Evolutionary conservation across 2,329 filamentous ascomycete species (phyloP).

Genomic region (Trichoderma oligosporum): DNA sequence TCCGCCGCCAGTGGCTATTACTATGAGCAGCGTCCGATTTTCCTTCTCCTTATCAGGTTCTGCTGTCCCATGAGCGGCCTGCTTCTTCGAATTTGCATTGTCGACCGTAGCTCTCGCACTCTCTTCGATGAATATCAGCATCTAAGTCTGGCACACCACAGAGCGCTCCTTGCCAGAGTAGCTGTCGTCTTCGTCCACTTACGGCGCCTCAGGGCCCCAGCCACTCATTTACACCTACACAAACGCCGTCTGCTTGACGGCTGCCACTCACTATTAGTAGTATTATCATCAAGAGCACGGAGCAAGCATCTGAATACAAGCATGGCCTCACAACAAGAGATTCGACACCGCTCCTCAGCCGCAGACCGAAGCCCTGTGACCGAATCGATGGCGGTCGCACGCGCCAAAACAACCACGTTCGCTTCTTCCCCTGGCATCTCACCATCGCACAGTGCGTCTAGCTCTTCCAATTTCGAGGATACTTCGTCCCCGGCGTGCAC

Average conservation of each 20-base stretch:
- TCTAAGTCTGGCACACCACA: slow-evolving; percentile 38
- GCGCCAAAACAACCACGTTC: slow-evolving; percentile 27
- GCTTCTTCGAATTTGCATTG: slow-evolving; percentile 46
- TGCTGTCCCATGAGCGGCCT: slow-evolving; percentile 44
- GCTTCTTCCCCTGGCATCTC: slow-evolving; percentile 23
- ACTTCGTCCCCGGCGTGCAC: background rate
- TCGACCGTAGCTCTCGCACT: slow-evolving; percentile 44
- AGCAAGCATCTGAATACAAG: slow-evolving; percentile 28
- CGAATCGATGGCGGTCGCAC: slow-evolving; percentile 21
- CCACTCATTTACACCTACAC: slow-evolving; percentile 38
- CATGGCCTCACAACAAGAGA: slow-evolving; percentile 36
- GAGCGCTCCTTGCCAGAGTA: slow-evolving; percentile 44
- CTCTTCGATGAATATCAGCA: slow-evolving; percentile 44
- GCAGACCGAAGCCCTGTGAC: slow-evolving; percentile 35
- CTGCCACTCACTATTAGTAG: slow-evolving; percentile 29
- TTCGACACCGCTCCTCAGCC: slow-evolving; percentile 40
- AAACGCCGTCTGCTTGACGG: slow-evolving; percentile 34
- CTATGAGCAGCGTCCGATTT: slow-evolving; percentile 23
- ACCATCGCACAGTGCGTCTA: slow-evolving; percentile 16
- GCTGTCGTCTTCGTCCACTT: slow-evolving; percentile 39
- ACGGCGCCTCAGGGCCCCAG: slow-evolving; percentile 37
- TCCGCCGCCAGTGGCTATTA: slow-evolving; percentile 18
- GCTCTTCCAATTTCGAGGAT: slow-evolving; percentile 7
- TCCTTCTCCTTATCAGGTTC: slow-evolving; percentile 24
- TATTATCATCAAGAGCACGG: slow-evolving; percentile 17